Base-by-base conservation (phyloP, 441 rosid genomes). In the Eutrema salsugineum region DNA sequence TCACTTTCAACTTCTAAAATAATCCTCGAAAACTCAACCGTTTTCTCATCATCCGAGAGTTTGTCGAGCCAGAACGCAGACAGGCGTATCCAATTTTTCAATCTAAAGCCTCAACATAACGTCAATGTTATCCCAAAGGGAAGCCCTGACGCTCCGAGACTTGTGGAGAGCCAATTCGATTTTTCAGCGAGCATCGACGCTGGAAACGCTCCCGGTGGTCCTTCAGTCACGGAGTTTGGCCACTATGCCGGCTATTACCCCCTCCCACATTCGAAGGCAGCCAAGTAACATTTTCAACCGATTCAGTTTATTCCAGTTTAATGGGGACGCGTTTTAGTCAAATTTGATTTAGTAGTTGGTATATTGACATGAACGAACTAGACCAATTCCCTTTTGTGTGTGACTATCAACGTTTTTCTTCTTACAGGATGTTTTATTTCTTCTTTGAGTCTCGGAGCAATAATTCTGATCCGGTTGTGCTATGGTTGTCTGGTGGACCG, bases 401-500 rank as follows among this genome's bases (percentile, higher is more conserved):
- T 42, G 27, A 2, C 3, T 22, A 2, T 24, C n/a, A n/a, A n/a
- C n/a, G 2, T 24, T 24, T 24, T 3, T 27, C n/a, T 51, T 17
- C 3, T 42, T 67, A 20, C 86, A 92, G 97, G 86, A 88, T 94
- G 97, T 94, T 94, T 77, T 94, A 87, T 79, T 82, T 83, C 76
- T 86, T 89, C 86, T 91, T 91, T 51, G 97, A 90, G 78, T 91
- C 96, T 6, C 50, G 94, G 63, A 77, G 3, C 49, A 86, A 76
- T 73, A 77, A 72, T 65, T 51, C 77, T 22, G 91, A 90, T 28
- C 98, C 97, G 8, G 96, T 94, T 15, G 96, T 94, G 58, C 82
- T 94, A 47, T 94, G 99, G 98, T 67, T 92, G 75, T 81, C 91
- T 0, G 98, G 99, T 38, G 99, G 98, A 54, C 98, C 98, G n/a